phyloP scores from a whole-genome alignment of 805 yeast species.

The Starmera caribaea region DNA sequence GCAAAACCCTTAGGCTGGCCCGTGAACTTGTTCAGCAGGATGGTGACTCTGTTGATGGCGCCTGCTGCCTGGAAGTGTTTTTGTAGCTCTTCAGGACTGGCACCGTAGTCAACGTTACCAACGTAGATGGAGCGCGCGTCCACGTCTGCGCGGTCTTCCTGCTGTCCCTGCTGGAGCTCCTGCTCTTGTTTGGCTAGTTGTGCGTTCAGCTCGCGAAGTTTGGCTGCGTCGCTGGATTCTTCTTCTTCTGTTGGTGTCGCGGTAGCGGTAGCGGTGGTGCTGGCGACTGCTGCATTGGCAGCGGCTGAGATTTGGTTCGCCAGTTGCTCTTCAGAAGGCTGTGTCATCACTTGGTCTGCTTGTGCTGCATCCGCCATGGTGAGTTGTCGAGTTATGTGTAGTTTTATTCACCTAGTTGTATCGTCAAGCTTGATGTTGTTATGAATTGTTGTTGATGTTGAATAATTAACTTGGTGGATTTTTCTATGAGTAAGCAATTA shows the following conservation, averaged over 20 bases:
- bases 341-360: no score
- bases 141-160: slow-evolving; percentile 49
- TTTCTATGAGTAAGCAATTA: no score
- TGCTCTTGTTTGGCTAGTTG: slow-evolving; percentile 32
- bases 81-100: slow-evolving; percentile 74
- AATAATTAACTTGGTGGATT: no score
- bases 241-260: not conserved
- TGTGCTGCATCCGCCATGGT: no score
- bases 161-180: slow-evolving; percentile 26
- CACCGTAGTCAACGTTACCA: slow-evolving; percentile 74
- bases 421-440: no score
- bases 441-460: no score
- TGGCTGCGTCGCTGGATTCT: slow-evolving; percentile 38
- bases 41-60: slow-evolving; percentile 70
- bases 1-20: slow-evolving; percentile 87
- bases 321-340: no score
- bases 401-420: no score
- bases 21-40: slow-evolving; percentile 58
- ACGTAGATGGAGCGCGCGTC: slow-evolving; percentile 74
- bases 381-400: no score
- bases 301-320: not conserved
- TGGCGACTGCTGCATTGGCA: slow-evolving; percentile 13
- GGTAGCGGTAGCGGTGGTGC: slow-evolving; percentile 35
- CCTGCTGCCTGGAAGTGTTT: slow-evolving; percentile 65
- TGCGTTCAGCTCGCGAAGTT: slow-evolving; percentile 48